These are phyloP conservation scores for Gentiana macrophylla DNA, from an alignment of 257 asterid genomes.

Conservation along the genomic window DNA sequence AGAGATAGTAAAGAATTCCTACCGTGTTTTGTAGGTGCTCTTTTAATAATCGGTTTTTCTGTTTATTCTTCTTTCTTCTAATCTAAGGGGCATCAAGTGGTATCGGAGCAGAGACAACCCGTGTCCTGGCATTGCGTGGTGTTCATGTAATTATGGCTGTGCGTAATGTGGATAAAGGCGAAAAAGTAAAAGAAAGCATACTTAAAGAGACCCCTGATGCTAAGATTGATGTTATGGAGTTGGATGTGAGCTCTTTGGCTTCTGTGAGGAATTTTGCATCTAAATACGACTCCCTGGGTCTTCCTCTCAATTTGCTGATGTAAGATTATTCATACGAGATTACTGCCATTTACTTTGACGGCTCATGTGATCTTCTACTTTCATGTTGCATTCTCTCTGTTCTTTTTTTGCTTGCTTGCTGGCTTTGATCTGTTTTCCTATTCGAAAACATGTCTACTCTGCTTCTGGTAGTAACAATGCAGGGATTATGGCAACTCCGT, in stretches of 20 bases:
- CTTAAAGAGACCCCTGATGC: conserved; percentile 37
- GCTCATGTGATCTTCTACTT: neutral
- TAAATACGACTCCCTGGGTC: conserved; percentile 28
- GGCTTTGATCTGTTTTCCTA: neutral
- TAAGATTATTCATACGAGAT: conserved; percentile 15
- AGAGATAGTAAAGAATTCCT: neutral
- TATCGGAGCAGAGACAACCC: conserved; percentile 56
- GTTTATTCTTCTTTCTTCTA: neutral
- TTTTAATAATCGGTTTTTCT: neutral
- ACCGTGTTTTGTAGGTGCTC: neutral
- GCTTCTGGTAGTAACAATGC: conserved; percentile 52
- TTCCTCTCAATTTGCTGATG: conserved; percentile 57
- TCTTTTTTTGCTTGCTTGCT: neutral
- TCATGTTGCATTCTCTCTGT: too few relatives aligned
- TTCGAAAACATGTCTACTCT: neutral
- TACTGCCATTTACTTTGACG: neutral
- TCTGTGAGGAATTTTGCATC: conserved; percentile 42
- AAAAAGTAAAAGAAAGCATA: conserved; percentile 32
- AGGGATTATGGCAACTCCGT: conserved; percentile 69
- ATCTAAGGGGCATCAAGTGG: conserved; percentile 37
- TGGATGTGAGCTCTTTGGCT: conserved; percentile 47
- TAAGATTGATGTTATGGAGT: conserved; percentile 45
- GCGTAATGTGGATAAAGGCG: conserved; percentile 35
- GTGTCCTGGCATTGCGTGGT: conserved; percentile 55
- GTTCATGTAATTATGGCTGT: conserved; percentile 60